Evolutionary conservation across 768 basidiomycete genomes (phyloP).

Genomic region (Naganishia onofrii): DNA sequence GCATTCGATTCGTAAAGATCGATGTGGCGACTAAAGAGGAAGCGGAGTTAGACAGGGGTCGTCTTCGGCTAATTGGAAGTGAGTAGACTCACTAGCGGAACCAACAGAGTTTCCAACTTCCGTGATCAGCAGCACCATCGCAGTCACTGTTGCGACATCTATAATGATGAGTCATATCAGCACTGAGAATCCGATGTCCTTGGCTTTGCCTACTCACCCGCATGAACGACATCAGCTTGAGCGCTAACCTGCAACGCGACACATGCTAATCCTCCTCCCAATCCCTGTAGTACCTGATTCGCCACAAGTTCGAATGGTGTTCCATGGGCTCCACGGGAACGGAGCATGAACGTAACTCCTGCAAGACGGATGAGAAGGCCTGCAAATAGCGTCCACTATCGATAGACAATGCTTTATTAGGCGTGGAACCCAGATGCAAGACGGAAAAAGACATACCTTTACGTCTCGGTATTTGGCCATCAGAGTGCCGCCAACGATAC

Average conservation of each 20-base stretch:
- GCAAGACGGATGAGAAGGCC: slow-evolving; percentile 64
- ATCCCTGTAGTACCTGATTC: slow-evolving; percentile 69
- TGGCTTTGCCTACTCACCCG: slow-evolving; percentile 13
- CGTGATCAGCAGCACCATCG: slow-evolving; percentile 65
- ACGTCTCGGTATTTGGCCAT: slow-evolving; percentile 61
- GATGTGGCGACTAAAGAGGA: slow-evolving; percentile 56
- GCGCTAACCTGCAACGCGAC: slow-evolving; percentile 62
- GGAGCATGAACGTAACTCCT: slow-evolving; percentile 69
- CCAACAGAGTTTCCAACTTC: slow-evolving; percentile 69
- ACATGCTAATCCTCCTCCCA: slow-evolving; percentile 70
- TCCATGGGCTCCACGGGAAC: slow-evolving; percentile 61
- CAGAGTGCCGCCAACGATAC: slow-evolving; percentile 61
- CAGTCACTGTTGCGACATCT: slow-evolving; percentile 68
- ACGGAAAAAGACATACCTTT: slow-evolving; percentile 55
- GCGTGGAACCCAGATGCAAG: neutral
- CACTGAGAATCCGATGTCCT: slow-evolving; percentile 32
- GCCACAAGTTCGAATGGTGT: slow-evolving; percentile 57
- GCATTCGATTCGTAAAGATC: slow-evolving; percentile 69
- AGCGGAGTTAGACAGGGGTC: neutral
- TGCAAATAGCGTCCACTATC: slow-evolving; percentile 56
- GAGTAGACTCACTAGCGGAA: slow-evolving; percentile 58
- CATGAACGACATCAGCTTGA: slow-evolving; percentile 65
- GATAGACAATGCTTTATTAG: neutral
- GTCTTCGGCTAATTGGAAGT: neutral
- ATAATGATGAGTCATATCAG: slow-evolving; percentile 20